Percentiles rank a stretch among this genome's conserved stretches.
phyloP scores from a whole-genome alignment of 768 basidiomycete genomes.

The Boletus edulis region DNA sequence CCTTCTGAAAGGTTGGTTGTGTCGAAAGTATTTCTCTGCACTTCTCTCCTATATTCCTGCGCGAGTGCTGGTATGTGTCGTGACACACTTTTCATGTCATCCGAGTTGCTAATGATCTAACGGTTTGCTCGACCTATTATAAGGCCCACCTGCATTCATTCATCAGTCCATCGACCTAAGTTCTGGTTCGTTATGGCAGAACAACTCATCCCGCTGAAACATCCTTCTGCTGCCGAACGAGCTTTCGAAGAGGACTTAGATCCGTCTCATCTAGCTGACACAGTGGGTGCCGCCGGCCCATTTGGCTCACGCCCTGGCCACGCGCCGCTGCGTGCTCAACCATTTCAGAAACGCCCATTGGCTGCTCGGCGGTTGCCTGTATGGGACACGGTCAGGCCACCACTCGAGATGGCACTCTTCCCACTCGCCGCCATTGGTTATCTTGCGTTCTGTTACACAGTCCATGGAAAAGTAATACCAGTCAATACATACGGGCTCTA shows the following conservation, averaged over 20 bases:
- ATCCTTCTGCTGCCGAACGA: slow-evolving; percentile 18
- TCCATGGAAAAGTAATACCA: slow-evolving; percentile 22
- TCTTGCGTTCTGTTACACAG: slow-evolving; percentile 29
- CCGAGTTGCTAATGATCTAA: background rate
- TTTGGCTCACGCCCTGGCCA: slow-evolving; percentile 1
- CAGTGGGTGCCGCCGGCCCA: background rate
- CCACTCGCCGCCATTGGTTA: slow-evolving; percentile 28
- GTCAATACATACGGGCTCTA: slow-evolving; percentile 24
- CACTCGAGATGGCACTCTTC: slow-evolving; percentile 19
- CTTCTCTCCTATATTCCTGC: too few relatives aligned
- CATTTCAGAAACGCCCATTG: background rate
- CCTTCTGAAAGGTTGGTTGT: too few relatives aligned
- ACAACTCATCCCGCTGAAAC: background rate
- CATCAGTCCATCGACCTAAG: background rate
- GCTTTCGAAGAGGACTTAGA: background rate
- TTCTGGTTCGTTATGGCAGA: slow-evolving; percentile 9
- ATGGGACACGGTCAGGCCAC: slow-evolving; percentile 10
- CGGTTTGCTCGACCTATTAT: background rate
- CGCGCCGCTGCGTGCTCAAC: slow-evolving; percentile 3
- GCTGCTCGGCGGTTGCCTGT: background rate
- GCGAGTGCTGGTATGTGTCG: background rate
- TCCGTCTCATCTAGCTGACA: background rate
- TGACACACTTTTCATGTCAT: background rate
- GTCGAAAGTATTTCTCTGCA: too few relatives aligned
- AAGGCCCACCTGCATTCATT: slow-evolving; percentile 8